Evolutionary conservation across 208 protist genomes (phyloP).

Genomic region (Trypanosoma grayi): DNA sequence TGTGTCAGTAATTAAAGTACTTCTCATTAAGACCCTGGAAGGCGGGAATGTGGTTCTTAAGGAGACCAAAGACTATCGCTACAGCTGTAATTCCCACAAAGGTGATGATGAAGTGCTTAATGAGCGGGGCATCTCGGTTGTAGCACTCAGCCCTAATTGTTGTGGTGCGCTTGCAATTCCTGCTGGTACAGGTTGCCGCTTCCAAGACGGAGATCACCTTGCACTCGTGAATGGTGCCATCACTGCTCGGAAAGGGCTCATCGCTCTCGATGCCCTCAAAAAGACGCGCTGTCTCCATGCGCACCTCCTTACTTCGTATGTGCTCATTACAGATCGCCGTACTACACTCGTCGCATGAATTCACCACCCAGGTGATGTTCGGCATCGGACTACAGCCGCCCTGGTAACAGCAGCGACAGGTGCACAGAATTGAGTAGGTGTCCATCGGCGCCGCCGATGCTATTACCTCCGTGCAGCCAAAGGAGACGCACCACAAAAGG

Average conservation of each 20-base stretch:
- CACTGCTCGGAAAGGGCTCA: slow-evolving; percentile 12
- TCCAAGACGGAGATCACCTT: slow-evolving; percentile 70
- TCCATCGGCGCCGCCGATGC: not conserved
- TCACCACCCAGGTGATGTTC: slow-evolving; percentile 50
- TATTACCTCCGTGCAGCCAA: not conserved
- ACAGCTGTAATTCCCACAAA: slow-evolving; percentile 57
- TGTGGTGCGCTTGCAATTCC: slow-evolving; percentile 58
- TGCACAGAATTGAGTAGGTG: slow-evolving; percentile 47
- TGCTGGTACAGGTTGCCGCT: slow-evolving; percentile 52
- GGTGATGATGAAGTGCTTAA: slow-evolving; percentile 63
- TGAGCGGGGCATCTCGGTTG: slow-evolving; percentile 60
- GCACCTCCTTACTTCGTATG: slow-evolving; percentile 50
- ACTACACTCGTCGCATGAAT: slow-evolving; percentile 47
- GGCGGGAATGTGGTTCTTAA: slow-evolving; percentile 80
- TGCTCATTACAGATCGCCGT: slow-evolving; percentile 57
- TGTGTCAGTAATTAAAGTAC: slow-evolving; percentile 65
- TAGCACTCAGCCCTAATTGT: slow-evolving; percentile 79
- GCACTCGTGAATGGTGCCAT: slow-evolving; percentile 52
- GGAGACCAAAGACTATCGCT: slow-evolving; percentile 61
- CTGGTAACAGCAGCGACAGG: slow-evolving; percentile 79
- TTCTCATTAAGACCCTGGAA: slow-evolving; percentile 66
- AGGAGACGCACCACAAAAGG: not conserved
- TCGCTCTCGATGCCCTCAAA: slow-evolving; percentile 65
- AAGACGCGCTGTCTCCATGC: slow-evolving; percentile 55
- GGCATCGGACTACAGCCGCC: slow-evolving; percentile 54